These are phyloP conservation scores for Boletus semigastroideus DNA, from an alignment of 1,284 basidiomycete species.

Conservation along the genomic window DNA sequence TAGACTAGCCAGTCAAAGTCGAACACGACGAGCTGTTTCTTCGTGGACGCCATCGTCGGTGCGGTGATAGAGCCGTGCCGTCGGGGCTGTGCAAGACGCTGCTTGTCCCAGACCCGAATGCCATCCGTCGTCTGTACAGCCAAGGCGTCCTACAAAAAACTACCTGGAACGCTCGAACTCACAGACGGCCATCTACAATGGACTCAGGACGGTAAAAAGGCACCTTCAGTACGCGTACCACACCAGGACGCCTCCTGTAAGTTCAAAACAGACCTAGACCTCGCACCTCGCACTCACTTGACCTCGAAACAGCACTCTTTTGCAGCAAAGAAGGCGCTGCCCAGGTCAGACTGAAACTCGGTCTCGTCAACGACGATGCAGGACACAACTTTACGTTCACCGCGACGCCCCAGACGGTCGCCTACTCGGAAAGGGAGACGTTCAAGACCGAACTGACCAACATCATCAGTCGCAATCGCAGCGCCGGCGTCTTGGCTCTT, in stretches of 20 bases:
- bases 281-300: background rate
- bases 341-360: constrained; percentile 74
- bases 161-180: constrained; percentile 67
- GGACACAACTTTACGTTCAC: constrained; percentile 83
- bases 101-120: constrained; percentile 31
- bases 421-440: constrained; percentile 67
- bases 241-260: constrained; percentile 62
- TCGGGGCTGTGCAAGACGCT: constrained; percentile 3
- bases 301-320: constrained; percentile 76
- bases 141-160: constrained; percentile 79
- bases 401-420: constrained; percentile 52
- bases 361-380: constrained; percentile 58
- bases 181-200: constrained; percentile 67
- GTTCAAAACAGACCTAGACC: constrained; percentile 31
- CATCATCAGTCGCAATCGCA: constrained; percentile 71
- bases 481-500: constrained; percentile 24
- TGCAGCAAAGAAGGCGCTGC: constrained; percentile 79
- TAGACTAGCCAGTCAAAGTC: constrained; percentile 99
- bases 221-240: constrained; percentile 59
- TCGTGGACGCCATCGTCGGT: constrained; percentile 34
- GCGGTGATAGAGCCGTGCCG: background rate
- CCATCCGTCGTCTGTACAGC: constrained; percentile 60
- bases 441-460: constrained; percentile 77
- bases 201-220: constrained; percentile 66
- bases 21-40: constrained; percentile 85